Conservation (phyloP, 495 filamentous ascomycete genomes). For the Ascobolus immersus region DNA sequence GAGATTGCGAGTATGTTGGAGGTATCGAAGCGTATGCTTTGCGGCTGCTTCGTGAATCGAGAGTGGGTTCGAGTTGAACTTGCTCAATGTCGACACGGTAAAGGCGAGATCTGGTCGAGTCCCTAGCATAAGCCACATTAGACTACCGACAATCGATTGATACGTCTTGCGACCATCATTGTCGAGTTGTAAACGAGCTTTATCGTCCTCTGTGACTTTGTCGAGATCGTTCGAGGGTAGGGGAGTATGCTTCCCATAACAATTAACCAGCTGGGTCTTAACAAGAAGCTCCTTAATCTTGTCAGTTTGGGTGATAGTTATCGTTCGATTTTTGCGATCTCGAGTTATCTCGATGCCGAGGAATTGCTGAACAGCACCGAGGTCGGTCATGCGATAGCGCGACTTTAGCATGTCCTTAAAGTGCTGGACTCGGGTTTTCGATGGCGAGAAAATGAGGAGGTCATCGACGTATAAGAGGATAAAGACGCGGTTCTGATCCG, state of each 20-base stretch:
- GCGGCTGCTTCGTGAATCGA: conserved; percentile 3
- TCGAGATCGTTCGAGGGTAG: too few species aligned
- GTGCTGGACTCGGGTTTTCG: not conserved
- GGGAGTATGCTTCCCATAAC: too few species aligned
- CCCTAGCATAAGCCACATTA: conserved; percentile 12
- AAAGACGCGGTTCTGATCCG: not conserved
- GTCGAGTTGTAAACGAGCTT: too few species aligned
- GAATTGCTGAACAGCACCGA: conserved; percentile 3
- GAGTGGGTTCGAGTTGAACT: not conserved
- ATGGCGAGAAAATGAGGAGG: not conserved
- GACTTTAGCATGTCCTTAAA: not conserved
- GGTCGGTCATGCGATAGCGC: conserved; percentile 4
- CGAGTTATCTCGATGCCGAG: conserved; percentile 3
- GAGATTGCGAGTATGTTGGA: conserved; percentile 1
- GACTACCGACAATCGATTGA: conserved; percentile 9
- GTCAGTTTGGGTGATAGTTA: too few species aligned
- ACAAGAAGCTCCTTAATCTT: too few species aligned
- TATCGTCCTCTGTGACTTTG: too few species aligned
- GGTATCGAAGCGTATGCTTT: conserved; percentile 8
- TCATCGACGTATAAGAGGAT: conserved; percentile 4
- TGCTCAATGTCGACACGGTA: conserved; percentile 3
- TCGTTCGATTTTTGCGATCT: too few species aligned
- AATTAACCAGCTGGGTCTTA: too few species aligned
- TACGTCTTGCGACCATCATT: too few species aligned
- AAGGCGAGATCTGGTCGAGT: conserved; percentile 13